These are phyloP conservation scores for Agaricus bisporus DNA, from an alignment of 768 basidiomycete species.

Conservation along the genomic window DNA sequence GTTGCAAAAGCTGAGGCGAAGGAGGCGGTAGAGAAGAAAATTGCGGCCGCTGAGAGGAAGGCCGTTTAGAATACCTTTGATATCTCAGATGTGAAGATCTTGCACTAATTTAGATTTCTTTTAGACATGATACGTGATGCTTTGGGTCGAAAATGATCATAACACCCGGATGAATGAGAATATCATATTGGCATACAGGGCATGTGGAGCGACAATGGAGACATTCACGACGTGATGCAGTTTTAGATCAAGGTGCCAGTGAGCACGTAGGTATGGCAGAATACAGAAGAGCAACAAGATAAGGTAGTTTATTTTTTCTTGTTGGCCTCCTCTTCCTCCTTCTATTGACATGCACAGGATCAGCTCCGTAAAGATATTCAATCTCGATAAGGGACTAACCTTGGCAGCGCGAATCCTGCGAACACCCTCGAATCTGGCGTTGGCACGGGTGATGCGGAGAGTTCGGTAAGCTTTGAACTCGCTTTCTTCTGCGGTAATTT, in stretches of 20 bases:
- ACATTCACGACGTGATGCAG: conserved; percentile 20
- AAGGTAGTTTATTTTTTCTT: conserved; percentile 73
- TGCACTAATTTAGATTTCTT: conserved; percentile 2
- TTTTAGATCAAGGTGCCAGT: conserved; percentile 30
- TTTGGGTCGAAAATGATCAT: not conserved
- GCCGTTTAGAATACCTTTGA: not conserved
- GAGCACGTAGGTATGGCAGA: conserved; percentile 20
- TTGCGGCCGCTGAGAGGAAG: conserved; percentile 16
- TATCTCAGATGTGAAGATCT: not conserved
- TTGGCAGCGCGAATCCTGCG: conserved; percentile 85
- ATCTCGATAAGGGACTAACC: conserved; percentile 40
- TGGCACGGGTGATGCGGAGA: conserved; percentile 79
- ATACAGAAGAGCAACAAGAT: conserved; percentile 17
- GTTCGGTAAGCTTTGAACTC: conserved; percentile 84
- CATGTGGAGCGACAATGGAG: conserved; percentile 27
- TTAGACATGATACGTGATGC: not conserved
- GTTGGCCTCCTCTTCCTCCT: conserved; percentile 86
- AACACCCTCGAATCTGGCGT: conserved; percentile 77
- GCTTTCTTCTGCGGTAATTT: conserved; percentile 88
- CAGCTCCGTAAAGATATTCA: not conserved
- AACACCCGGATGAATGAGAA: not conserved
- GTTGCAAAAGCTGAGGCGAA: conserved; percentile 75
- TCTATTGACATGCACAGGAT: conserved; percentile 34
- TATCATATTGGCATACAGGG: conserved; percentile 31
- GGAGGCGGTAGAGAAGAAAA: conserved; percentile 52